phyloP scores from a whole-genome alignment of 108 stramenopile species.

The Conticribra guillardii region DNA sequence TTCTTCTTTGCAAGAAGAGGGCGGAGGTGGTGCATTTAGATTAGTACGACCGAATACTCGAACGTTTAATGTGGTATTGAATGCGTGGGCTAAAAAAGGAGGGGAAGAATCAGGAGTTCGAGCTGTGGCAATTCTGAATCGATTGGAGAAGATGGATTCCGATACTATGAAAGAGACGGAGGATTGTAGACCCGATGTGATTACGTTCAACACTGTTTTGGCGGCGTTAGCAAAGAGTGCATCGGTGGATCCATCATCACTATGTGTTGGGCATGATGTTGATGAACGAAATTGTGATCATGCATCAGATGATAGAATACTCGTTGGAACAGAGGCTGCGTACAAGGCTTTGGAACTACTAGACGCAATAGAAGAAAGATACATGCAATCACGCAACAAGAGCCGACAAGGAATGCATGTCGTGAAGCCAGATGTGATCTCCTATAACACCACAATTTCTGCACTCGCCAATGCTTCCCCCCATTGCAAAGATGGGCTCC shows the following conservation, averaged over 20 bases:
- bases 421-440: slow-evolving; percentile 38
- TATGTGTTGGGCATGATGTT: not conserved
- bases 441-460: slow-evolving; percentile 43
- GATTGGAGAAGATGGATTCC: slow-evolving; percentile 19
- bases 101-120: slow-evolving; percentile 18
- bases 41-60: slow-evolving; percentile 43
- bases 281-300: not conserved
- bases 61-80: slow-evolving; percentile 44
- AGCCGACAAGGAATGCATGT: too few relatives aligned
- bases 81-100: slow-evolving; percentile 37
- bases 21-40: slow-evolving; percentile 31
- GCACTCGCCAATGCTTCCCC: slow-evolving; percentile 46
- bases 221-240: slow-evolving; percentile 48
- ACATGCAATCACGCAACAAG: slow-evolving; percentile 24
- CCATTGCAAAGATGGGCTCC: slow-evolving; percentile 15
- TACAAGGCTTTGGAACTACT: slow-evolving; percentile 30
- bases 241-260: not conserved
- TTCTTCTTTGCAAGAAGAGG: slow-evolving; percentile 19
- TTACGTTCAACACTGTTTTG: slow-evolving; percentile 45
- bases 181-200: slow-evolving; percentile 17
- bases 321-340: slow-evolving; percentile 34
- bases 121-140: slow-evolving; percentile 23
- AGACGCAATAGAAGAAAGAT: slow-evolving; percentile 19
- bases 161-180: not conserved
- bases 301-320: not conserved